phyloP scores from a whole-genome alignment of 306 rosid genomes.

The Dryas alaskensis region DNA sequence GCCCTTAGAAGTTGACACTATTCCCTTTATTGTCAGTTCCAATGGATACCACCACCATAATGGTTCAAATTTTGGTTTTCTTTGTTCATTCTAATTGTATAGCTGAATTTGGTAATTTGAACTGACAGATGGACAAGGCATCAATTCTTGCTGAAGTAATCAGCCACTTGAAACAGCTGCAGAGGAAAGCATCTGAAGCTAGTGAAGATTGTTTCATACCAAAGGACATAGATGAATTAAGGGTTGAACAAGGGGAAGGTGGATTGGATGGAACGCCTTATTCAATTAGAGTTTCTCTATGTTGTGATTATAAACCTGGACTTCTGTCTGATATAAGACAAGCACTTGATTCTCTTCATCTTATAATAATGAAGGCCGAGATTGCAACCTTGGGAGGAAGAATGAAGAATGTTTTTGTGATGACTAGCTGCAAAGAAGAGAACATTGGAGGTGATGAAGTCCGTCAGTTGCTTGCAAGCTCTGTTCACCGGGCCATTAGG shows the following conservation, averaged over 20 bases:
- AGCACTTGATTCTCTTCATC: too few species aligned
- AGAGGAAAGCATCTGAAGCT: slow-evolving; percentile 22
- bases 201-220: slow-evolving; percentile 31
- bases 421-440: too few species aligned
- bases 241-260: slow-evolving; percentile 56
- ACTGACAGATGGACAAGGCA: slow-evolving; percentile 75
- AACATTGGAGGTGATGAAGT: too few species aligned
- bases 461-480: too few species aligned
- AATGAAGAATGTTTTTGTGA: too few species aligned
- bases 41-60: not conserved
- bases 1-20: not conserved
- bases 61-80: not conserved
- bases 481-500: too few species aligned
- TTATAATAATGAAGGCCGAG: too few species aligned
- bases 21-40: not conserved
- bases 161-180: slow-evolving; percentile 53
- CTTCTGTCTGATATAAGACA: too few species aligned
- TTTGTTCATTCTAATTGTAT: not conserved
- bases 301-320: slow-evolving; percentile 31
- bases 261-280: slow-evolving; percentile 48
- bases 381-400: too few species aligned
- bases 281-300: slow-evolving; percentile 53
- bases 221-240: slow-evolving; percentile 58
- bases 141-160: slow-evolving; percentile 65
- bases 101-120: not conserved